These are phyloP conservation scores for Teratosphaeria viscida DNA, from an alignment of 2,329 filamentous ascomycete species.

Conservation along the genomic window DNA sequence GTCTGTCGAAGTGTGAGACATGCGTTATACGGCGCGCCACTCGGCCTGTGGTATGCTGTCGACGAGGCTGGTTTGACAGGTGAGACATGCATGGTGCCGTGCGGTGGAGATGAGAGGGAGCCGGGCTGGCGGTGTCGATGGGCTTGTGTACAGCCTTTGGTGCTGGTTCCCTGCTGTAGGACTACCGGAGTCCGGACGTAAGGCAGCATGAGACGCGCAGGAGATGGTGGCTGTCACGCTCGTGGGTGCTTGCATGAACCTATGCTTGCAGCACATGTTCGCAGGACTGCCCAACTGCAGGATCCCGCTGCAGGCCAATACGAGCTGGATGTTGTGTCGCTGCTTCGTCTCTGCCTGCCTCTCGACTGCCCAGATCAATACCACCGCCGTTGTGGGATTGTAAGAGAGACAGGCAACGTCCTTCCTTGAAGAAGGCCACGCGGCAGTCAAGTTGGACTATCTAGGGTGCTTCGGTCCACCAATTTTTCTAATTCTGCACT, in stretches of 20 bases:
- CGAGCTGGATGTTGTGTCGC: background rate
- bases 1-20: slow-evolving; percentile 5
- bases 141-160: background rate
- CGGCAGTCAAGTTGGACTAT: background rate
- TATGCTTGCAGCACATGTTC: background rate
- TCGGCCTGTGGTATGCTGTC: background rate
- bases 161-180: background rate
- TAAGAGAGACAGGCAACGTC: too few relatives aligned
- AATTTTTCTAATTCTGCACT: background rate
- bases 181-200: background rate
- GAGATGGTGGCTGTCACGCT: background rate
- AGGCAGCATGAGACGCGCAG: background rate
- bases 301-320: background rate
- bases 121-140: background rate
- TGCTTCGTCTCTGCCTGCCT: background rate
- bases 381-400: too few relatives aligned
- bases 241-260: background rate
- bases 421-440: background rate
- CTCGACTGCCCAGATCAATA: background rate
- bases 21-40: background rate
- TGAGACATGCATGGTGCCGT: slow-evolving; percentile 2
- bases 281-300: background rate
- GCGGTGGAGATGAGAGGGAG: background rate
- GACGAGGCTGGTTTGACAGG: background rate
- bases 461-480: background rate